Evolutionary conservation across 2,329 filamentous ascomycete species (phyloP).

Genomic region (Hypoxylon rubiginosum): DNA sequence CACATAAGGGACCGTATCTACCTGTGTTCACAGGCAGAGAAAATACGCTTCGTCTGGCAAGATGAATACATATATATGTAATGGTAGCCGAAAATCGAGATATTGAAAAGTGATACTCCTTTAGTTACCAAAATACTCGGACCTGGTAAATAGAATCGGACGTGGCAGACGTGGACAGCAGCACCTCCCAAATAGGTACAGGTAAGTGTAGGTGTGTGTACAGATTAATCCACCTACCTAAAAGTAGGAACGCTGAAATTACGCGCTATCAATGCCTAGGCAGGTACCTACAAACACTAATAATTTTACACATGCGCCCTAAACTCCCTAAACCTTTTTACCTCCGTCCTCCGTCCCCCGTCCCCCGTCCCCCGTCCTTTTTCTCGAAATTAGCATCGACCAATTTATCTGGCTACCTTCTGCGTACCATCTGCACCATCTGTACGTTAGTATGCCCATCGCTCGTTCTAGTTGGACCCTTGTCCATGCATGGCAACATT

Average conservation of each 20-base stretch:
- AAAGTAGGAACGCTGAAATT: background rate
- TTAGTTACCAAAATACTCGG: background rate
- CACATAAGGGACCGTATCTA: background rate
- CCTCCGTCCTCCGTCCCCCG: background rate
- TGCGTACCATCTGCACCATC: background rate
- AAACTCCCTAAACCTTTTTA: background rate
- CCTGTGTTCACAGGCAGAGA: background rate
- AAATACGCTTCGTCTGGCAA: background rate
- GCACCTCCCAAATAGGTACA: background rate
- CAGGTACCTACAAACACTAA: background rate
- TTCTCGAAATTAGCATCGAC: conserved; percentile 43
- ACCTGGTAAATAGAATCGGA: too few relatives aligned
- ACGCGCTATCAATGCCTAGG: background rate
- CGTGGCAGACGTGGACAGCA: too few relatives aligned
- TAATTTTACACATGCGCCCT: background rate
- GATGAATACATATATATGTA: too few relatives aligned
- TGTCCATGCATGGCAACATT: conserved; percentile 38
- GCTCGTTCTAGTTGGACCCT: conserved; percentile 29
- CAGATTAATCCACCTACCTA: too few relatives aligned
- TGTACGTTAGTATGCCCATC: conserved; percentile 35
- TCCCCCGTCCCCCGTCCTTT: background rate
- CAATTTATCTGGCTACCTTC: conserved; percentile 27
- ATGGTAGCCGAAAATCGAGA: too few relatives aligned
- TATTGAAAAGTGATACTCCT: background rate
- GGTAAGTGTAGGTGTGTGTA: background rate